Conservation (phyloP, 2,329 filamentous ascomycete species). For the Penicillium sp. region DNA sequence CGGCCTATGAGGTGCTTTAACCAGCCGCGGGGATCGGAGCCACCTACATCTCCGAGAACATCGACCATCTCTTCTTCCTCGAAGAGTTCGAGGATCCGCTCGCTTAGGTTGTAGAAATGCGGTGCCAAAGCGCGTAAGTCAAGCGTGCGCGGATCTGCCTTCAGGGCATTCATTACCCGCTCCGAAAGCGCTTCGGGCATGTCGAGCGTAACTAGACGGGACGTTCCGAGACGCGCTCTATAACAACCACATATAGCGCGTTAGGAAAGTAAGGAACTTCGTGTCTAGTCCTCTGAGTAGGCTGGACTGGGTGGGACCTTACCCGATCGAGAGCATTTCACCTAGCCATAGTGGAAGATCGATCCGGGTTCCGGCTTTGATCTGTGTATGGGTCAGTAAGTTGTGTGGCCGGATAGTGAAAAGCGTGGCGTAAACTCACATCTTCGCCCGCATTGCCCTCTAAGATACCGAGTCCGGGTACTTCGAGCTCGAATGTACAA, state of each 20-base stretch:
- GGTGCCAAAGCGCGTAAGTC: constrained; percentile 72
- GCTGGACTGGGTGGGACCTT: constrained; percentile 13
- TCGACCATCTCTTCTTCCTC: constrained; percentile 75
- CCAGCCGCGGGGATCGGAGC: not conserved
- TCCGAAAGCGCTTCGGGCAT: constrained; percentile 67
- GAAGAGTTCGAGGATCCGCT: constrained; percentile 79
- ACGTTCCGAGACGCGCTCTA: constrained; percentile 38
- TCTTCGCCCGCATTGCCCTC: constrained; percentile 67
- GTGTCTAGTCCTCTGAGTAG: not conserved
- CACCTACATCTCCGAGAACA: constrained; percentile 50
- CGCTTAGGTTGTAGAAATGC: constrained; percentile 79
- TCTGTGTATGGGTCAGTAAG: constrained; percentile 33
- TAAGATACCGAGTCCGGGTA: constrained; percentile 77
- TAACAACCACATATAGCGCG: not conserved
- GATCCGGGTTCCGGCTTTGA: constrained; percentile 72
- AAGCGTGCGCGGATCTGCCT: constrained; percentile 78
- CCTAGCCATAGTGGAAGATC: constrained; percentile 87
- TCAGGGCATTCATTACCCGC: constrained; percentile 77
- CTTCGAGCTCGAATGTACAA: constrained; percentile 84
- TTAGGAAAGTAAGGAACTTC: not conserved
- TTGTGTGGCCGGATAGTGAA: not conserved
- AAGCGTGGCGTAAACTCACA: constrained; percentile 28
- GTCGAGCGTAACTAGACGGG: constrained; percentile 67
- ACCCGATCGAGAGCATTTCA: constrained; percentile 64
- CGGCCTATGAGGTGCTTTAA: not conserved